phyloP scores from a whole-genome alignment of 2,329 filamentous ascomycete species.

The Trichoderma sp. region DNA sequence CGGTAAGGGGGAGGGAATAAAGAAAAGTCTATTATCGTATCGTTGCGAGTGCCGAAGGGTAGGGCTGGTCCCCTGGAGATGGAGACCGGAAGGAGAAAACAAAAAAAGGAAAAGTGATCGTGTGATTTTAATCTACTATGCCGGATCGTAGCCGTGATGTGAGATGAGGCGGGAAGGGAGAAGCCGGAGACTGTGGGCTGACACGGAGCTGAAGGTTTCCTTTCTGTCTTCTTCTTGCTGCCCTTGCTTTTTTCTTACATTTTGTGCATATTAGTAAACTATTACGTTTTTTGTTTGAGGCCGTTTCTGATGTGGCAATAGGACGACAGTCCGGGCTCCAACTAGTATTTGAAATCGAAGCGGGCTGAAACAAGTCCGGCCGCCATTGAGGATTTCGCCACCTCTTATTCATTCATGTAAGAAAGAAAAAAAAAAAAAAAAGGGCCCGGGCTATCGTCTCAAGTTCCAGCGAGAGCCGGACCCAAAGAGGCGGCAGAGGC shows the following conservation, averaged over 20 bases:
- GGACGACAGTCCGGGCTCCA: background rate
- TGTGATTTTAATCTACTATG: background rate
- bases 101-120: background rate
- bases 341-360: background rate
- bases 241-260: background rate
- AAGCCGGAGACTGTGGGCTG: background rate
- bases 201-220: background rate
- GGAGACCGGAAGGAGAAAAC: background rate
- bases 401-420: no score
- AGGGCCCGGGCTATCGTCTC: no score
- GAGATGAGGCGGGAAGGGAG: background rate
- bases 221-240: background rate
- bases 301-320: background rate
- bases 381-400: background rate
- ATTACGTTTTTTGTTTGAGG: background rate
- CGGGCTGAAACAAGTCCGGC: background rate
- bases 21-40: background rate
- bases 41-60: slow-evolving; percentile 4
- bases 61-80: slow-evolving; percentile 4
- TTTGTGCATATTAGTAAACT: background rate
- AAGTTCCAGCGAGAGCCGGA: slow-evolving; percentile 11
- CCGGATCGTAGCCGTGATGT: background rate
- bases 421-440: no score
- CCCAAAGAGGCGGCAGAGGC: slow-evolving; percentile 3
- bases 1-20: background rate